Percentiles rank a stretch among this genome's conserved stretches.
Evolutionary conservation across 2,329 filamentous ascomycete genomes (phyloP).

Genomic region (Aspergillus candidus): DNA sequence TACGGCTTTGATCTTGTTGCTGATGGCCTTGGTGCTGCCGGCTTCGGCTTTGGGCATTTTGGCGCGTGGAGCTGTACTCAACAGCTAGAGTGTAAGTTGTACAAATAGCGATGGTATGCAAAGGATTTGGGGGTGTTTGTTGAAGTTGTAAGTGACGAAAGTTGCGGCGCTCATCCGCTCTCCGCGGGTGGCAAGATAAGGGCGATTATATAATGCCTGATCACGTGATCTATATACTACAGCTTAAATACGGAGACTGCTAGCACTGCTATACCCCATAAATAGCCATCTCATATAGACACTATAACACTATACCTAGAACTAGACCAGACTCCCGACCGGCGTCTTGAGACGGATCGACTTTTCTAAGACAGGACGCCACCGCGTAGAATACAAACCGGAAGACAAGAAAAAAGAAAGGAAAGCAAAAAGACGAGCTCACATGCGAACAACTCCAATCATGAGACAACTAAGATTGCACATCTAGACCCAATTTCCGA

Average conservation of each 20-base stretch:
- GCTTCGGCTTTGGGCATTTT: conserved; percentile 89
- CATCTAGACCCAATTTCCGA: conserved; percentile 1
- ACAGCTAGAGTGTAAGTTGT: not conserved
- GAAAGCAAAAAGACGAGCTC: not conserved
- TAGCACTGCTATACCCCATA: not conserved
- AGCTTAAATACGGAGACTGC: too few species aligned
- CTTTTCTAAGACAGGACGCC: conserved; percentile 20
- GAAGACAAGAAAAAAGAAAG: conserved; percentile 3
- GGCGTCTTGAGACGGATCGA: conserved; percentile 13
- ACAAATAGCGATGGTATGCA: conserved; percentile 1
- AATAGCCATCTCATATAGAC: conserved; percentile 1
- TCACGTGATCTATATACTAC: too few species aligned
- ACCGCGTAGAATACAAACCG: conserved; percentile 19
- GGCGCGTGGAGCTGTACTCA: conserved; percentile 9
- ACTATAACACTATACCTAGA: conserved; percentile 9
- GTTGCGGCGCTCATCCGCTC: too few species aligned
- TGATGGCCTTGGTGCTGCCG: conserved; percentile 82
- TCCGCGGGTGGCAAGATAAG: too few species aligned
- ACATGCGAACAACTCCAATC: conserved; percentile 1
- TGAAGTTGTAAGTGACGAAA: too few species aligned
- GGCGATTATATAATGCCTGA: too few species aligned
- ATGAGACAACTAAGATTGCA: conserved; percentile 5
- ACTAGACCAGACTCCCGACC: conserved; percentile 21
- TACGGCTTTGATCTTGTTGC: conserved; percentile 77
- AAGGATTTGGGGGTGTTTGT: not conserved